Evolutionary conservation across 1,284 basidiomycete species (phyloP).

Genomic region (Wallemia hederae): DNA sequence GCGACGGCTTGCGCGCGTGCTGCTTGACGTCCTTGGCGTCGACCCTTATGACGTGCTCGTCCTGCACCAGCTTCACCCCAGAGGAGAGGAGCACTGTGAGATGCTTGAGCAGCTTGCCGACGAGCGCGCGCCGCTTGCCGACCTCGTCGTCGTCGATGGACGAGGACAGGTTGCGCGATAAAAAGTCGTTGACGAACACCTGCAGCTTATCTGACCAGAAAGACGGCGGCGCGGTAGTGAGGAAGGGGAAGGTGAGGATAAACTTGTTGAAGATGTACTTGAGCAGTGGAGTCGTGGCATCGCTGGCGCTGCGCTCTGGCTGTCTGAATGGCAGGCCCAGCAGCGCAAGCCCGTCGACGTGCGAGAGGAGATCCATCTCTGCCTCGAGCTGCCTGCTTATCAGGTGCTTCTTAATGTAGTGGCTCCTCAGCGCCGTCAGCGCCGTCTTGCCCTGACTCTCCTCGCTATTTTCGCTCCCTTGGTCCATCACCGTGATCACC

Average conservation of each 20-base stretch:
- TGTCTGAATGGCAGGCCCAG: constrained; percentile 60
- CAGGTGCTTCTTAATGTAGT: constrained; percentile 87
- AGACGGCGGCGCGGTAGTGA: constrained; percentile 48
- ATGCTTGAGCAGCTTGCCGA: constrained; percentile 50
- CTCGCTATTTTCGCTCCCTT: too few relatives aligned
- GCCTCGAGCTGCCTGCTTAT: constrained; percentile 50
- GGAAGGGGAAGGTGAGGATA: constrained; percentile 72
- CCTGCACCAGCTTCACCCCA: constrained; percentile 47
- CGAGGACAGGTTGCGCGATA: constrained; percentile 44
- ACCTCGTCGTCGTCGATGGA: constrained; percentile 26
- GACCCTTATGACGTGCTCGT: constrained; percentile 62
- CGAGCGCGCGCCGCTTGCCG: constrained; percentile 28
- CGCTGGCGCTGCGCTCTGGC: constrained; percentile 12
- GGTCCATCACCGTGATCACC: constrained; percentile 3
- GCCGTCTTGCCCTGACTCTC: too few relatives aligned
- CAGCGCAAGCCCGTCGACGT: constrained; percentile 46
- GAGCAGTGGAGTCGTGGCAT: constrained; percentile 51
- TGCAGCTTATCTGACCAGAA: constrained; percentile 82
- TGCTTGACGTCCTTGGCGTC: constrained; percentile 34
- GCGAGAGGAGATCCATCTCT: constrained; percentile 41
- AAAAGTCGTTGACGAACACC: constrained; percentile 54
- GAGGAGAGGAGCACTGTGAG: constrained; percentile 47
- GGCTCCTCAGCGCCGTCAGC: constrained; percentile 57
- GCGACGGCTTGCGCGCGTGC: constrained; percentile 20
- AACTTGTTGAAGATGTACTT: constrained; percentile 69